phyloP scores from a whole-genome alignment of 306 rosid species.

The Dryas alaskensis region DNA sequence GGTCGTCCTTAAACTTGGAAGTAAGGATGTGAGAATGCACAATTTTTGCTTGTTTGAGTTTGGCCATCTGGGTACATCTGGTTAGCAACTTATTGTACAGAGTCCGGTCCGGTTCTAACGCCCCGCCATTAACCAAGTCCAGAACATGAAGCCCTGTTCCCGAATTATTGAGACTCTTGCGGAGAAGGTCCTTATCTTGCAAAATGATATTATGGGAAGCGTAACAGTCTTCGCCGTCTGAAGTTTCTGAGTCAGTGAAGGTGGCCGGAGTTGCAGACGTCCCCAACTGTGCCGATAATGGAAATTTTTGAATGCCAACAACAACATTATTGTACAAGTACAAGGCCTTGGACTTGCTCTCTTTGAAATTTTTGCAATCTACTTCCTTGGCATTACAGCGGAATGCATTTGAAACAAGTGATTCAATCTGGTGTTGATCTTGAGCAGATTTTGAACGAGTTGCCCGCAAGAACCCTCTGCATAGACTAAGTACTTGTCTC shows the following conservation, averaged over 20 bases:
- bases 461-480: slow-evolving; percentile 72
- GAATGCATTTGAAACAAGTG: slow-evolving; percentile 60
- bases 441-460: slow-evolving; percentile 61
- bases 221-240: slow-evolving; percentile 19
- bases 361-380: slow-evolving; percentile 58
- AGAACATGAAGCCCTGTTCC: slow-evolving; percentile 27
- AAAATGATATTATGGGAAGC: slow-evolving; percentile 2
- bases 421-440: slow-evolving; percentile 59
- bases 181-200: slow-evolving; percentile 27
- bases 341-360: not conserved
- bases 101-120: slow-evolving; percentile 20
- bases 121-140: slow-evolving; percentile 16
- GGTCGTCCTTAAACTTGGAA: slow-evolving; percentile 29
- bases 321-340: not conserved
- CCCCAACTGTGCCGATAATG: not conserved
- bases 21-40: slow-evolving; percentile 29
- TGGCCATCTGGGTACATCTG: slow-evolving; percentile 22
- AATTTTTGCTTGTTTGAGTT: slow-evolving; percentile 22
- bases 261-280: slow-evolving; percentile 14
- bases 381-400: slow-evolving; percentile 54
- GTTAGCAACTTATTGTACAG: slow-evolving; percentile 20
- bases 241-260: slow-evolving; percentile 2
- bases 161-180: slow-evolving; percentile 16
- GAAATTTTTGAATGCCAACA: not conserved
- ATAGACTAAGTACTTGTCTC: slow-evolving; percentile 72